Evolutionary conservation across 345 rosid species (phyloP), one percentile per base, ranked within the genome.

Genomic region (Eucalyptus microcorys): DNA sequence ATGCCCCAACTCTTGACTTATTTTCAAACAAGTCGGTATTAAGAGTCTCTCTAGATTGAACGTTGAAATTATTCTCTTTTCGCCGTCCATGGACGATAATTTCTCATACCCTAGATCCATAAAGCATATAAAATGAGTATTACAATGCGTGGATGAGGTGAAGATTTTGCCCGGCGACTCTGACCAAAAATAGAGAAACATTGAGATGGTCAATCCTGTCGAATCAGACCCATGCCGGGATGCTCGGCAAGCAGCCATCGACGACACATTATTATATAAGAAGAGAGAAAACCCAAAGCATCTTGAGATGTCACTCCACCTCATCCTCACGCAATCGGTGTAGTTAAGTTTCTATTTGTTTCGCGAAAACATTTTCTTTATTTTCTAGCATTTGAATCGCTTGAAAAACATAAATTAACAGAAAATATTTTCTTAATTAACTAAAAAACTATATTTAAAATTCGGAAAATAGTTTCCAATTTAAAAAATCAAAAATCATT

Each of bases 311-410:
- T 76, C 83, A 76, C 83, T 76, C 45, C 83, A 37, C 83, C 83
- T 76, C 83, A 76, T 27, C 15, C 83, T 76, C 47, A 42, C 24
- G 37, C 30, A 24, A 55, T 55, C 3, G 30, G 30, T 55, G 13
- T 55, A 55, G 6, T 26, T 55, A 9, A 24, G 61, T 4, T 24
- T 22, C 61, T 7, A 7, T 55, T 55, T 55, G 12, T 55, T 55
- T 55, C 13, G 0, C 0, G 6, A 55, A 55, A 22, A 55, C 2
- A 55, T 55, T 55, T 55, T 22, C 61, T 0, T 24, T 22, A 10
- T 22, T 26, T 55, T 24, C 3, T 9, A 22, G 61, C 61, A 4
- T 26, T 24, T 55, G 3, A 0, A 26, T 55, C 0, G 6, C 14
- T 55, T 24, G 10, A 22, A 55, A 55, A 53, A 8, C 19, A 52